Evolutionary conservation across 768 basidiomycete genomes (phyloP).

Genomic region (Mycena crocata): DNA sequence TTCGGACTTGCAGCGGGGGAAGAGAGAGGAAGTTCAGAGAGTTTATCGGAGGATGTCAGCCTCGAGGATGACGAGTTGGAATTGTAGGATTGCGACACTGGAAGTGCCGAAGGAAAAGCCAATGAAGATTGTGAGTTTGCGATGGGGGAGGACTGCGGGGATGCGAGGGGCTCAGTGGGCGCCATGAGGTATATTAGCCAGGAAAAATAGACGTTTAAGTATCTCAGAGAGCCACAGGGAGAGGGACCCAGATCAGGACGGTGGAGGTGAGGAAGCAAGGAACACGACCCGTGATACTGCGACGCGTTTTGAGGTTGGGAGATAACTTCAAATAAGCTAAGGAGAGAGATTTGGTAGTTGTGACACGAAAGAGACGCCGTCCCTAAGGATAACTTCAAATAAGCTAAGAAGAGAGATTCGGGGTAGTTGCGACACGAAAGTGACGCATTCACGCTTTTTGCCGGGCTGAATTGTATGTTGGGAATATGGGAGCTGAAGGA

Average conservation of each 20-base stretch:
- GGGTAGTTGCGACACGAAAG: no score
- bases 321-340: no score
- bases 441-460: no score
- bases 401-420: no score
- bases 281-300: background rate
- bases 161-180: background rate
- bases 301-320: no score
- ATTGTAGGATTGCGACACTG: conserved; percentile 8
- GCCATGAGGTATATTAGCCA: background rate
- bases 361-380: no score
- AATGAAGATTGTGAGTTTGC: background rate
- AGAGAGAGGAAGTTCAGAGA: conserved; percentile 52
- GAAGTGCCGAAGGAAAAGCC: background rate
- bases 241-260: background rate
- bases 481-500: no score
- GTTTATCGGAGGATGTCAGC: conserved; percentile 59
- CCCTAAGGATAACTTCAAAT: no score
- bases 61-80: conserved; percentile 54
- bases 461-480: no score
- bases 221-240: background rate
- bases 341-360: no score
- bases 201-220: background rate
- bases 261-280: background rate
- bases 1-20: conserved; percentile 48
- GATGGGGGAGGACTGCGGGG: background rate